These are phyloP conservation scores for Inosperma sp. DNA, from an alignment of 768 basidiomycete genomes.

Conservation along the genomic window DNA sequence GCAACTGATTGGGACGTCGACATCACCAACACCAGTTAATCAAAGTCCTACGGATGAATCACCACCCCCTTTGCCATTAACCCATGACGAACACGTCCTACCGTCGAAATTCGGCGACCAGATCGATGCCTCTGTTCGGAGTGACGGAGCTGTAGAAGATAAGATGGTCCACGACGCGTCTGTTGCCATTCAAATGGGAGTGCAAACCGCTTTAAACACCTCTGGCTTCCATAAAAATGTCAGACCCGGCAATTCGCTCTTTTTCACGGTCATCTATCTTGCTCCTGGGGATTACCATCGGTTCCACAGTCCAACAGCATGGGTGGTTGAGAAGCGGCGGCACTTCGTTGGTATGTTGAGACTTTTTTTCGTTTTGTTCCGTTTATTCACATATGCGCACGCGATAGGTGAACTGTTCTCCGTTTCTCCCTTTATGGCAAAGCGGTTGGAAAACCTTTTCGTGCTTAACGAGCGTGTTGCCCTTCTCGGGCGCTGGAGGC, in stretches of 20 bases:
- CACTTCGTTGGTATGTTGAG: constrained; percentile 81
- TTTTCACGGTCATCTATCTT: constrained; percentile 93
- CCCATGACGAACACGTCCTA: constrained; percentile 13
- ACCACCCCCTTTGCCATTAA: constrained; percentile 14
- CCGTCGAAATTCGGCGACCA: constrained; percentile 60
- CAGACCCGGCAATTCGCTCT: constrained; percentile 77
- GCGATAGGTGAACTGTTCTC: constrained; percentile 88
- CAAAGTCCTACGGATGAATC: constrained; percentile 29
- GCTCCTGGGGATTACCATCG: constrained; percentile 98
- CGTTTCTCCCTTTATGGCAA: constrained; percentile 94
- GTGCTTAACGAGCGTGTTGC: constrained; percentile 99
- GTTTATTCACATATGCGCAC: background rate
- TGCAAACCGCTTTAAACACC: constrained; percentile 30
- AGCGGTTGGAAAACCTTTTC: constrained; percentile 86
- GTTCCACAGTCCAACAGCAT: constrained; percentile 92
- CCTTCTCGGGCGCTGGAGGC: constrained; percentile 87
- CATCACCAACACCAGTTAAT: constrained; percentile 38
- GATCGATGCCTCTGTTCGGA: constrained; percentile 71
- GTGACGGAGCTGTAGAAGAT: constrained; percentile 44
- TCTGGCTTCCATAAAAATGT: constrained; percentile 46
- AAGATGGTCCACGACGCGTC: constrained; percentile 61
- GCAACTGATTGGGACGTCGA: constrained; percentile 70
- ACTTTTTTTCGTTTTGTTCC: background rate
- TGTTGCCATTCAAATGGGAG: constrained; percentile 71
- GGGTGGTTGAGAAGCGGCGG: constrained; percentile 94